These are phyloP conservation scores for Spinellus fusiger DNA, from an alignment of 192 early-diverging fungal genomes.

Conservation along the genomic window DNA sequence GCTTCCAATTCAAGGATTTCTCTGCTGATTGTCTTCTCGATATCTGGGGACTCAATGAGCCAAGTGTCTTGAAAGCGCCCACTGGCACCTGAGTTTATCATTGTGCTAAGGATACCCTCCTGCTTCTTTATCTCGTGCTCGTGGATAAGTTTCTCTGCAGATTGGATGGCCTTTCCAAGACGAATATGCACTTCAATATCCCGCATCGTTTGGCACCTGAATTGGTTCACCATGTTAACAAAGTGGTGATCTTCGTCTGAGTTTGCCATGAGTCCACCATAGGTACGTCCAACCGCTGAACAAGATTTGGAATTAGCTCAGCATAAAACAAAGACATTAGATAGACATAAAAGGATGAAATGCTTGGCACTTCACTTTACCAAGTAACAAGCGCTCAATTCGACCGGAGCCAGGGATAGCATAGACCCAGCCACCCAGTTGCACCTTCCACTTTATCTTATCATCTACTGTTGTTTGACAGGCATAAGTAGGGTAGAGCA, in stretches of 20 bases:
- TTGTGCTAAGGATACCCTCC: not conserved
- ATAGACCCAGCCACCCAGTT: constrained; percentile 24
- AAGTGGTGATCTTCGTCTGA: constrained; percentile 19
- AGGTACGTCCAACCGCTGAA: constrained; percentile 19
- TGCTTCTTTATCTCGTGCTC: constrained; percentile 3
- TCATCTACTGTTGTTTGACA: constrained; percentile 3
- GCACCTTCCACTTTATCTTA: constrained; percentile 14
- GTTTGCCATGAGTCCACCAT: constrained; percentile 14
- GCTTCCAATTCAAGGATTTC: constrained; percentile 7
- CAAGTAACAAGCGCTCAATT: constrained; percentile 15
- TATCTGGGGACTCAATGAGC: constrained; percentile 13
- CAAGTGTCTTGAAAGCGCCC: constrained; percentile 20
- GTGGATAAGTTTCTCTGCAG: not conserved
- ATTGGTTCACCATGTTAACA: constrained; percentile 16
- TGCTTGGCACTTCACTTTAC: too few species aligned
- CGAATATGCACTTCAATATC: constrained; percentile 17
- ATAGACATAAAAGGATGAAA: too few species aligned
- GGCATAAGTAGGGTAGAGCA: constrained; percentile 30
- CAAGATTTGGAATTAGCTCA: not conserved
- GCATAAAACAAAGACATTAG: not conserved
- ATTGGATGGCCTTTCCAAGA: not conserved
- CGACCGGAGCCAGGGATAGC: constrained; percentile 15
- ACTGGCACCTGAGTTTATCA: constrained; percentile 15
- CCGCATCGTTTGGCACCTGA: constrained; percentile 18
- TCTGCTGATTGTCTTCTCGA: constrained; percentile 13